These are phyloP conservation scores for Papilionanthe hybrid DNA, from an alignment of 116 monocot species.

Conservation along the genomic window DNA sequence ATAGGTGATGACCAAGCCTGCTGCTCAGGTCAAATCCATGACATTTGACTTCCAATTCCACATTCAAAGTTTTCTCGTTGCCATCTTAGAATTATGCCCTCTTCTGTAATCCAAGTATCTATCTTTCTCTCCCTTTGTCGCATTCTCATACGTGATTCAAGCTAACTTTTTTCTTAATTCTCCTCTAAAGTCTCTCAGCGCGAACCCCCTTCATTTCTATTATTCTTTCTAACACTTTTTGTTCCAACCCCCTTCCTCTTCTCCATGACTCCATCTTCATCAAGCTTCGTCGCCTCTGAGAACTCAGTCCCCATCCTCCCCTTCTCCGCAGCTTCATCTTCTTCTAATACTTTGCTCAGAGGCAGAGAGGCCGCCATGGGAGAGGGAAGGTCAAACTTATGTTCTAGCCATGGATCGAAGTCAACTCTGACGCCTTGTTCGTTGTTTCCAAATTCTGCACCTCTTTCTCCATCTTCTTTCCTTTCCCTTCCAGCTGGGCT, in stretches of 20 bases:
- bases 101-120: not conserved
- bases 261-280: not conserved
- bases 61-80: constrained; percentile 3
- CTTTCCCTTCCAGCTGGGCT: constrained; percentile 27
- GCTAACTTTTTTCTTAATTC: not conserved
- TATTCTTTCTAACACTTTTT: no score
- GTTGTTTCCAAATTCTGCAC: constrained; percentile 19
- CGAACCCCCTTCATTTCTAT: no score
- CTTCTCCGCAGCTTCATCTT: constrained; percentile 5
- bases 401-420: not conserved
- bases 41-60: not conserved
- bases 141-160: constrained; percentile 3
- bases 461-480: constrained; percentile 35
- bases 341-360: not conserved
- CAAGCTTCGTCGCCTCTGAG: not conserved
- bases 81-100: not conserved
- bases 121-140: not conserved
- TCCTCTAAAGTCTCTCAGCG: not conserved
- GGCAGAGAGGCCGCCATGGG: not conserved
- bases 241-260: no score
- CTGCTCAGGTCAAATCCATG: not conserved
- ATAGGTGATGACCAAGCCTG: constrained; percentile 1
- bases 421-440: constrained; percentile 11
- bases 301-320: constrained; percentile 2
- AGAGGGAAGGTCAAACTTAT: not conserved